phyloP scores from a whole-genome alignment of 495 filamentous ascomycete species.

The Penicillium coprophilum region DNA sequence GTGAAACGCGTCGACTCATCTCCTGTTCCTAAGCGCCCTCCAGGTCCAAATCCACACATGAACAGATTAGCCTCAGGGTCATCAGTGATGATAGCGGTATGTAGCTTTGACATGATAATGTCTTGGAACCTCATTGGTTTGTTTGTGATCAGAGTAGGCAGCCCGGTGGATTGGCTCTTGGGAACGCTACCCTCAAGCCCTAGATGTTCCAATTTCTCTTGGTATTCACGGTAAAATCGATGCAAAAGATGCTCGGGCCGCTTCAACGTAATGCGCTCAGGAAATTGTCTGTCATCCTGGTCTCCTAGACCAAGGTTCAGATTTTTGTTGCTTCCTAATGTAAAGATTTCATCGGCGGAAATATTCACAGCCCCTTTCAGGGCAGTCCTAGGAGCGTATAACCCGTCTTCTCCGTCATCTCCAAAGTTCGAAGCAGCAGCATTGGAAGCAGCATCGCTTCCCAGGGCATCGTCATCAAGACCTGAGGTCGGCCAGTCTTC shows the following conservation, averaged over 20 bases:
- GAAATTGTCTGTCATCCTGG: conserved; percentile 89
- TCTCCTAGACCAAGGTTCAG: conserved; percentile 88
- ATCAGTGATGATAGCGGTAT: conserved; percentile 85
- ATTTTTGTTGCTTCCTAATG: conserved; percentile 95
- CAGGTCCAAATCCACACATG: conserved; percentile 87
- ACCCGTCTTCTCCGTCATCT: conserved; percentile 39
- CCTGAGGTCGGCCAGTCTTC: conserved; percentile 19
- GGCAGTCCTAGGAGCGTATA: conserved; percentile 18
- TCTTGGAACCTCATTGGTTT: conserved; percentile 71
- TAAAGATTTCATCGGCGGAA: conserved; percentile 81
- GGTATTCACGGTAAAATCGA: conserved; percentile 63
- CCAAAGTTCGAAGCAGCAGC: conserved; percentile 38
- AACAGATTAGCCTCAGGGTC: conserved; percentile 92
- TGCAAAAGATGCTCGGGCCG: conserved; percentile 78
- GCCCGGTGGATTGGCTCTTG: conserved; percentile 33
- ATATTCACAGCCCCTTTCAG: conserved; percentile 40
- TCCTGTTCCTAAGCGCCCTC: conserved; percentile 86
- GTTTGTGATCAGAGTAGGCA: conserved; percentile 69
- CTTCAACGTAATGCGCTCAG: conserved; percentile 74
- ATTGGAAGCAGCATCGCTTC: conserved; percentile 38
- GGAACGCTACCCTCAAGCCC: conserved; percentile 29
- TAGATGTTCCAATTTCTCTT: conserved; percentile 36
- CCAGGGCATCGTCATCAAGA: conserved; percentile 21
- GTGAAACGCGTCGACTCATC: conserved; percentile 84
- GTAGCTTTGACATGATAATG: conserved; percentile 83